Evolutionary conservation across 2,329 filamentous ascomycete species (phyloP).

Genomic region (Periconia sp.): DNA sequence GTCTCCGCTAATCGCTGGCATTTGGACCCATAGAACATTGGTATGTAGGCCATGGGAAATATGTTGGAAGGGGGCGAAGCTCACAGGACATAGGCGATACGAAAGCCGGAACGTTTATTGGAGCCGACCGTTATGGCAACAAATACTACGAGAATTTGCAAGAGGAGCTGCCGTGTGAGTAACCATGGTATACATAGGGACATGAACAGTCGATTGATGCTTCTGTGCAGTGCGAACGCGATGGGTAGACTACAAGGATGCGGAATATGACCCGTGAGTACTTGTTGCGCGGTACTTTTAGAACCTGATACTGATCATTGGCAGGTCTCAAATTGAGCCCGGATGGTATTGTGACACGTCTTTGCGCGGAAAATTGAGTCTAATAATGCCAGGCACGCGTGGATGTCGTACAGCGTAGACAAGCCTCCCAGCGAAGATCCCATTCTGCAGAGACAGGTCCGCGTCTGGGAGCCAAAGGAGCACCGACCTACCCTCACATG

Average conservation of each 20-base stretch:
- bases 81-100: constrained; percentile 76
- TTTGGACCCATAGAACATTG: constrained; percentile 43
- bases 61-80: constrained; percentile 9
- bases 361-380: constrained; percentile 1
- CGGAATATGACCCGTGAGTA: constrained; percentile 78
- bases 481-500: constrained; percentile 78
- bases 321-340: constrained; percentile 82
- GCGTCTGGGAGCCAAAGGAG: constrained; percentile 77
- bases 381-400: constrained; percentile 72
- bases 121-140: constrained; percentile 89
- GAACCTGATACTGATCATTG: constrained; percentile 43
- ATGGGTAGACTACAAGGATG: constrained; percentile 96
- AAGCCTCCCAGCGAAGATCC: constrained; percentile 81
- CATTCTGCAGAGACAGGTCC: constrained; percentile 68
- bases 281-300: neutral
- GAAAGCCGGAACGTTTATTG: constrained; percentile 87
- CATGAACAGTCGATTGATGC: constrained; percentile 16
- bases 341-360: constrained; percentile 66
- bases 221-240: constrained; percentile 76
- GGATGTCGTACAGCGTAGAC: constrained; percentile 94
- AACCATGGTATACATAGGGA: neutral
- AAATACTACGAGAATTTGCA: constrained; percentile 93
- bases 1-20: constrained; percentile 30
- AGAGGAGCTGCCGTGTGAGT: constrained; percentile 87
- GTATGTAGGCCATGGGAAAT: constrained; percentile 28